Percentiles rank a stretch among this genome's conserved stretches.
Conservation (phyloP, 164 flowering plant genomes). For the Euptelea pleiosperma region DNA sequence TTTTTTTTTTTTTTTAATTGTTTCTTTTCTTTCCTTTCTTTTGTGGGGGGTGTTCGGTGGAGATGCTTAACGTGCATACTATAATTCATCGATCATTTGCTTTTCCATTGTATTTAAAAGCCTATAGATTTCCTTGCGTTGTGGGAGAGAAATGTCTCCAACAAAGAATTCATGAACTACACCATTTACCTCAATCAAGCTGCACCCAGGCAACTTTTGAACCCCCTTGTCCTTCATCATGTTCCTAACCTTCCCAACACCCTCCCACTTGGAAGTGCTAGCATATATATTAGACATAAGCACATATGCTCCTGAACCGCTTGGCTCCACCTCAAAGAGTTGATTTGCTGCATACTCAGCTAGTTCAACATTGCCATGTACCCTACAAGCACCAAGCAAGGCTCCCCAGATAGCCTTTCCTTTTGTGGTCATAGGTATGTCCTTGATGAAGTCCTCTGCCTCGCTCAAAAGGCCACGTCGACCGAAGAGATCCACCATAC, state of each 20-base stretch:
- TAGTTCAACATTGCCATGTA: constrained; percentile 11
- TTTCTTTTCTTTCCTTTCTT: not conserved
- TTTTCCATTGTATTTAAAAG: not conserved
- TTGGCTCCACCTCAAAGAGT: constrained; percentile 16
- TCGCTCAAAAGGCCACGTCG: constrained; percentile 12
- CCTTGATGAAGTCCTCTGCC: constrained; percentile 12
- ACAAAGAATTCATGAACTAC: constrained; percentile 18
- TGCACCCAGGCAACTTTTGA: constrained; percentile 20
- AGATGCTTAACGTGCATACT: not conserved
- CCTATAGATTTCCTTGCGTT: constrained; percentile 1
- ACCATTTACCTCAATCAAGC: constrained; percentile 20
- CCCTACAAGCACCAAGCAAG: constrained; percentile 11
- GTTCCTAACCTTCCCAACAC: constrained; percentile 13
- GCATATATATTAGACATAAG: constrained; percentile 22
- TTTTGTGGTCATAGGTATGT: constrained; percentile 5
- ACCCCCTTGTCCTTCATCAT: constrained; percentile 14
- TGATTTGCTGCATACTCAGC: constrained; percentile 12
- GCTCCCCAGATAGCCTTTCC: constrained; percentile 11
- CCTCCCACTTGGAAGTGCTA: constrained; percentile 10
- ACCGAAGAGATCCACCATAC: constrained; percentile 18
- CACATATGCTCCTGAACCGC: constrained; percentile 18
- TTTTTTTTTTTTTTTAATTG: not conserved
- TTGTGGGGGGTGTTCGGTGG: too few species aligned
- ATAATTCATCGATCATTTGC: not conserved
- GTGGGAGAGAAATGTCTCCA: constrained; percentile 12